phyloP scores from a whole-genome alignment of 345 rosid genomes.

The Citrus mangshanensis region DNA sequence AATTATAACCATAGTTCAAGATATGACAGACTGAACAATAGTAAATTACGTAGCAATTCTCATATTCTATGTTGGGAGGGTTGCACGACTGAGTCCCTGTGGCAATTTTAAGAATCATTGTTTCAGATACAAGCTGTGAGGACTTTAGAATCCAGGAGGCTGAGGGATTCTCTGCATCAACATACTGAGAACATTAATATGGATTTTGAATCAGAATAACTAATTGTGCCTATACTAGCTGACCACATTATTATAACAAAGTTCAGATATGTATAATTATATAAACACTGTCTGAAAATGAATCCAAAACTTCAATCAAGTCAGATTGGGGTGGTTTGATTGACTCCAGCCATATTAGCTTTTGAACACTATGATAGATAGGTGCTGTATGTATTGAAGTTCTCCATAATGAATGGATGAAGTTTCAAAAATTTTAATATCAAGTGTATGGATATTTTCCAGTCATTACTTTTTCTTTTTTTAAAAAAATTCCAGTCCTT shows the following conservation, averaged over 20 bases:
- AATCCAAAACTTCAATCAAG: not conserved
- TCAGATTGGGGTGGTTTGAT: not conserved
- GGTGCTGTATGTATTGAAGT: not conserved
- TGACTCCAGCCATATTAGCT: not conserved
- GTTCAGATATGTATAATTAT: not conserved
- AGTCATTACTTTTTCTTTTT: no score
- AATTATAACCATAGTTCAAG: not conserved
- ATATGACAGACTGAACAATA: not conserved
- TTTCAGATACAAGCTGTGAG: not conserved
- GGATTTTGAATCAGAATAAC: not conserved
- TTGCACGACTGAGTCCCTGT: not conserved
- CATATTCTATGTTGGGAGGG: not conserved
- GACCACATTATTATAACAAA: not conserved
- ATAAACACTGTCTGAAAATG: not conserved
- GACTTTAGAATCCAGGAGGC: not conserved
- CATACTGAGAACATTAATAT: not conserved
- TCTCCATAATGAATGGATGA: not conserved
- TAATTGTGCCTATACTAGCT: not conserved
- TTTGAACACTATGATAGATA: not conserved
- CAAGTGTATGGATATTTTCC: not conserved
- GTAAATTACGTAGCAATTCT: no score
- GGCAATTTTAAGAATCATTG: not conserved
- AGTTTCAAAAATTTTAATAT: not conserved
- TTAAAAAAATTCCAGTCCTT: not conserved
- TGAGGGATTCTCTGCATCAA: not conserved